A percentile compares a stretch with the other conserved stretches of the same genome.
Conservation (phyloP, 108 stramenopile species). For the Thalassiosira profunda region DNA sequence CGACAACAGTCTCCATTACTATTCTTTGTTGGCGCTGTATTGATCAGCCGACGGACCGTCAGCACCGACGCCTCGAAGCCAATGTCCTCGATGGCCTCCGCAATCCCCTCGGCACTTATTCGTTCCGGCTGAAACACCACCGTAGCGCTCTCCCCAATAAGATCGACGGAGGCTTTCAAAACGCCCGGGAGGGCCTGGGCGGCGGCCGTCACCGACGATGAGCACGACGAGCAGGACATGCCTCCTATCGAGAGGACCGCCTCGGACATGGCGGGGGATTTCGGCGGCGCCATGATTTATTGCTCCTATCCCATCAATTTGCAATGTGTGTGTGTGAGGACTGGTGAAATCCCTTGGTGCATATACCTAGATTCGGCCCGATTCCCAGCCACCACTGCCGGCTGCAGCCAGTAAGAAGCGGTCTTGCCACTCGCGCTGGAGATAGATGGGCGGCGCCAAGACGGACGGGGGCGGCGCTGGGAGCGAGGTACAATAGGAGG, state of each 20-base stretch:
- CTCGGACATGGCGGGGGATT: constrained; percentile 18
- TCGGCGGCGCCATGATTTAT: too few relatives aligned
- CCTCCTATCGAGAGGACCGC: constrained; percentile 46
- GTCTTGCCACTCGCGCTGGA: too few relatives aligned
- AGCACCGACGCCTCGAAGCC: constrained; percentile 44
- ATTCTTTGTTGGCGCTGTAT: not conserved
- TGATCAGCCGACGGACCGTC: constrained; percentile 2
- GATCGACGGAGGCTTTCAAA: constrained; percentile 23
- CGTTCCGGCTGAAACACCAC: constrained; percentile 12
- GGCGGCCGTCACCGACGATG: constrained; percentile 37
- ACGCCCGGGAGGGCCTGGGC: constrained; percentile 24
- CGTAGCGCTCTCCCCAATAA: constrained; percentile 27
- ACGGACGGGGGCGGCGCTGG: too few relatives aligned
- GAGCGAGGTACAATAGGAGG: too few relatives aligned
- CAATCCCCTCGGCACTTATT: constrained; percentile 16
- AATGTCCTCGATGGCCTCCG: constrained; percentile 31
- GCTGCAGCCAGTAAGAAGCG: too few relatives aligned
- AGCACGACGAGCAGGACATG: constrained; percentile 62
- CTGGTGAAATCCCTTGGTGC: too few relatives aligned
- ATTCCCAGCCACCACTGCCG: too few relatives aligned
- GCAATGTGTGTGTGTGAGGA: too few relatives aligned
- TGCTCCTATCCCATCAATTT: too few relatives aligned
- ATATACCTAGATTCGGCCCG: too few relatives aligned
- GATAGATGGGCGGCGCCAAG: too few relatives aligned
- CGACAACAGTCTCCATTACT: constrained; percentile 10